phyloP scores from a whole-genome alignment of 2,329 filamentous ascomycete species.

The Cladophialophora carrionii region DNA sequence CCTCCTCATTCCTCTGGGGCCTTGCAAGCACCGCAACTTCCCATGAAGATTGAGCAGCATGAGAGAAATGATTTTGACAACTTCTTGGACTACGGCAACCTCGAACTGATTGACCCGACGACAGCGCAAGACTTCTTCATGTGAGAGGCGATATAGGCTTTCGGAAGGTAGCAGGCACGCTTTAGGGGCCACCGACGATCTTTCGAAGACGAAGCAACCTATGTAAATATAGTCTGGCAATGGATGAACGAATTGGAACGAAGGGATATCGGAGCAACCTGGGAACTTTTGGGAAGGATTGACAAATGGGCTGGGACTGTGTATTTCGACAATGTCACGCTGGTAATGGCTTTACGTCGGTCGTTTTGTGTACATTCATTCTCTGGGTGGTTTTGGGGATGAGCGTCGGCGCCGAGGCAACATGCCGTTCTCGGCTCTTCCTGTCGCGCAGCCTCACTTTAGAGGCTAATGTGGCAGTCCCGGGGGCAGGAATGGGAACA shows the following conservation, averaged over 20 bases:
- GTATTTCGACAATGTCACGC: conserved; percentile 8
- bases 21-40: conserved; percentile 26
- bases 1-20: conserved; percentile 14
- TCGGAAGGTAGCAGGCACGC: background rate
- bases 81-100: conserved; percentile 38
- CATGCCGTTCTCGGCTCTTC: background rate
- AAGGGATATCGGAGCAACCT: conserved; percentile 7
- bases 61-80: conserved; percentile 38
- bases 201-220: conserved; percentile 4
- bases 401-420: conserved; percentile 10
- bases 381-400: conserved; percentile 1
- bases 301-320: background rate
- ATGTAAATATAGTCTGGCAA: conserved; percentile 24
- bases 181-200: background rate
- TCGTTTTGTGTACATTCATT: conserved; percentile 18
- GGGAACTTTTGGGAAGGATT: conserved; percentile 6
- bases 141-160: background rate
- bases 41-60: conserved; percentile 28
- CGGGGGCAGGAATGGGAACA: background rate
- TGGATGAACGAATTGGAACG: conserved; percentile 16
- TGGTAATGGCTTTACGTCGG: conserved; percentile 7
- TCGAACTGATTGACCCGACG: conserved; percentile 35
- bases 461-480: background rate
- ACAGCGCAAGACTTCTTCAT: conserved; percentile 34
- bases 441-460: conserved; percentile 1